phyloP scores from a whole-genome alignment of 2,329 filamentous ascomycete genomes.

The Teratosphaeria destructans region DNA sequence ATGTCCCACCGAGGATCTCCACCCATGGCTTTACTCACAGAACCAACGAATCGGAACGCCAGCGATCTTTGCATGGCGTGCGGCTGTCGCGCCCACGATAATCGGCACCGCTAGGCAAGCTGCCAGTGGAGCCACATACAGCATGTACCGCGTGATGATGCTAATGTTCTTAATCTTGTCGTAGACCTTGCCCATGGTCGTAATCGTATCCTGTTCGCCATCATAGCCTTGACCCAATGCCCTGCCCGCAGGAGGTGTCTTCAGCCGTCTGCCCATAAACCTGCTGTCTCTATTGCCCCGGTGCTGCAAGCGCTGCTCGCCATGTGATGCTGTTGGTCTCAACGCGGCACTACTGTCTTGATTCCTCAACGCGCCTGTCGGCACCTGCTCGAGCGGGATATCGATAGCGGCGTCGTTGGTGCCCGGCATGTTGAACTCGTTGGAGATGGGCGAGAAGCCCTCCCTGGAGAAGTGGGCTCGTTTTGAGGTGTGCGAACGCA shows the following conservation, averaged over 20 bases:
- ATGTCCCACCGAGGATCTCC: too few relatives aligned
- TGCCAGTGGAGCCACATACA: constrained; percentile 51
- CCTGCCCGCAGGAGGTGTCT: constrained; percentile 25
- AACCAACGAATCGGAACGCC: constrained; percentile 50
- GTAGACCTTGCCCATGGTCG: constrained; percentile 50
- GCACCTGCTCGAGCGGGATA: constrained; percentile 50
- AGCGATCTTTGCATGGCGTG: constrained; percentile 34
- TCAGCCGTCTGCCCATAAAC: constrained; percentile 24
- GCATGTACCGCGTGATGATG: constrained; percentile 52
- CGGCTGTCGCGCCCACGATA: constrained; percentile 45
- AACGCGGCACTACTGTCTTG: constrained; percentile 26
- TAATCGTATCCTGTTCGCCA: constrained; percentile 46
- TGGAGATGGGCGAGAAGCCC: constrained; percentile 16
- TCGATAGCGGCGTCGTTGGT: constrained; percentile 49
- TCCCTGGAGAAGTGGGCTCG: constrained; percentile 20
- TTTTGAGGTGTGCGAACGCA: constrained; percentile 3
- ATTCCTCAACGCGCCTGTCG: constrained; percentile 34
- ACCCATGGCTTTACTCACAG: constrained; percentile 20
- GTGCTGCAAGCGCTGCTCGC: constrained; percentile 12
- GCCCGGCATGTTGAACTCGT: constrained; percentile 19
- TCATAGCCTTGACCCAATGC: constrained; percentile 24
- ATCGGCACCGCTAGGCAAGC: constrained; percentile 52
- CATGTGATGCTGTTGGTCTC: constrained; percentile 18
- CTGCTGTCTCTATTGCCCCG: constrained; percentile 27
- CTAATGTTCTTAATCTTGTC: constrained; percentile 52